Percentiles rank a stretch among this genome's conserved stretches.
Evolutionary conservation across 345 rosid species (phyloP).

Genomic region (Populus alba): DNA sequence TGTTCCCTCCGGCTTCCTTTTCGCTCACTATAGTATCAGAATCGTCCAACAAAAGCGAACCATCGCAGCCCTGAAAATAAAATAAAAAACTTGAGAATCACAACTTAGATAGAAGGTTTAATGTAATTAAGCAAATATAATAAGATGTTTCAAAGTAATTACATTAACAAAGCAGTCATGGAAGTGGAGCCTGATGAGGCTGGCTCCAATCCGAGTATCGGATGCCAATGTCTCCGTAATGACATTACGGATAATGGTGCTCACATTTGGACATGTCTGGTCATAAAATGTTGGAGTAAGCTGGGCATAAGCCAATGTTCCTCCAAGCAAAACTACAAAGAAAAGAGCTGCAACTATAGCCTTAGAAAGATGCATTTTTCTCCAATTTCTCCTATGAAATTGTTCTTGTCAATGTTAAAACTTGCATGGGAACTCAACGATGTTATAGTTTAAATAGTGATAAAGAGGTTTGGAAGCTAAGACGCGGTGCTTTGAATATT

Average conservation of each 20-base stretch:
- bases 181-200: slow-evolving; percentile 49
- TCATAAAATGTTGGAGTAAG: slow-evolving; percentile 33
- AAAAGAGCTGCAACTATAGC: neutral
- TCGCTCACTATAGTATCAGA: slow-evolving; percentile 10
- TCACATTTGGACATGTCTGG: slow-evolving; percentile 30
- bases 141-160: too few species aligned
- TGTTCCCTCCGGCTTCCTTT: slow-evolving; percentile 28
- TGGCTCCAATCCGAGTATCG: slow-evolving; percentile 38
- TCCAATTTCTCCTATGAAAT: neutral
- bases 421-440: too few species aligned
- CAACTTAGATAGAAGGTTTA: too few species aligned
- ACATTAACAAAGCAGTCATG: slow-evolving; percentile 43
- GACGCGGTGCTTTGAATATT: too few species aligned
- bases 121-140: too few species aligned
- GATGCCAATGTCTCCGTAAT: slow-evolving; percentile 12
- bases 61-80: slow-evolving; percentile 38
- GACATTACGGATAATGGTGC: slow-evolving; percentile 16
- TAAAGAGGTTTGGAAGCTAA: too few species aligned
- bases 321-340: slow-evolving; percentile 13
- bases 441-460: too few species aligned
- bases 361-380: neutral
- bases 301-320: slow-evolving; percentile 17
- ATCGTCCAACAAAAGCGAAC: slow-evolving; percentile 8
- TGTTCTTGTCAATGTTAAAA: neutral
- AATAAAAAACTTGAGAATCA: too few species aligned